These are phyloP conservation scores for Metschnikowia arizonensis DNA, from an alignment of 805 yeast genomes.

Conservation along the genomic window DNA sequence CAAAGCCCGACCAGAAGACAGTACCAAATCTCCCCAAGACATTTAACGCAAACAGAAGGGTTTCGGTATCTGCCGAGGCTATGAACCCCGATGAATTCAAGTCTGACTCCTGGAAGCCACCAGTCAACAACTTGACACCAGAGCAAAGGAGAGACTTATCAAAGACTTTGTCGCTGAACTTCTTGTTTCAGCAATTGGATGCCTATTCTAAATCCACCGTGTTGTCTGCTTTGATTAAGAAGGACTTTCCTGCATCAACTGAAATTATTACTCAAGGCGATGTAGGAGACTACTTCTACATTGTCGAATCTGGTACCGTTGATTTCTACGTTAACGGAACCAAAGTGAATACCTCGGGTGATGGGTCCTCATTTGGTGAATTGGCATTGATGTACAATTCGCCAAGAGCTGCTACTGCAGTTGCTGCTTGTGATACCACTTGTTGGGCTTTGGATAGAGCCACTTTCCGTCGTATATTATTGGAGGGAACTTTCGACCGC, in stretches of 20 bases:
- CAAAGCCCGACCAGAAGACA: conserved; percentile 19
- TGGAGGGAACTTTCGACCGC: conserved; percentile 87
- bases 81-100: conserved; percentile 68
- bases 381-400: conserved; percentile 96
- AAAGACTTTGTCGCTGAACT: conserved; percentile 71
- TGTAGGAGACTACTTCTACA: conserved; percentile 89
- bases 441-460: conserved; percentile 90
- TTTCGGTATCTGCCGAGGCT: conserved; percentile 88
- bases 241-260: conserved; percentile 51
- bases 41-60: conserved; percentile 79
- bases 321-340: conserved; percentile 71
- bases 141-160: conserved; percentile 68
- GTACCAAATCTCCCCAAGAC: conserved; percentile 46
- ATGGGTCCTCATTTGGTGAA: conserved; percentile 94
- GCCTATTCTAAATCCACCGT: conserved; percentile 72
- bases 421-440: conserved; percentile 59
- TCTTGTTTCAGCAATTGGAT: conserved; percentile 80
- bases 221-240: conserved; percentile 78
- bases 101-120: conserved; percentile 68
- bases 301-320: conserved; percentile 80
- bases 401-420: conserved; percentile 94
- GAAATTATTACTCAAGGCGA: conserved; percentile 86
- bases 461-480: conserved; percentile 85
- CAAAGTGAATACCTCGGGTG: conserved; percentile 69
- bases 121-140: conserved; percentile 56